Percentiles rank a stretch among this genome's conserved stretches.
These are phyloP conservation scores for Vigna trinervia DNA, from an alignment of 306 rosid species.

Conservation along the genomic window DNA sequence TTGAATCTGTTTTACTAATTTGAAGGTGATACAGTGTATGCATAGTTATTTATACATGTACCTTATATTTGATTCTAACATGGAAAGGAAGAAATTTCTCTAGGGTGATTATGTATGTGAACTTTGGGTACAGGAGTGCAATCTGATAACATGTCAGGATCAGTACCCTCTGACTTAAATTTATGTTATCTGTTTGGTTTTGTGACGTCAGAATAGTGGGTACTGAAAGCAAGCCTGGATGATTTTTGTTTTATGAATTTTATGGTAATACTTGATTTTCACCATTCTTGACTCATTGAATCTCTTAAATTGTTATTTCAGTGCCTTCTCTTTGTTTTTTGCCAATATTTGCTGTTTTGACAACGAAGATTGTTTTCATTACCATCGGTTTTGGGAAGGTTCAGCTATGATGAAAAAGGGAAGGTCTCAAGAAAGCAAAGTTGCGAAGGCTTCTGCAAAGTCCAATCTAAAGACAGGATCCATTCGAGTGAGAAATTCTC, in stretches of 20 bases:
- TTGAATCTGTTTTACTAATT: conserved; percentile 13
- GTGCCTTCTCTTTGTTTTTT: conserved; percentile 22
- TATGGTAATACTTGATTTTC: conserved; percentile 4
- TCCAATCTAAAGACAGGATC: conserved; percentile 41
- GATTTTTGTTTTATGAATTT: conserved; percentile 27
- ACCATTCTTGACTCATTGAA: background rate
- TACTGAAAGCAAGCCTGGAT: conserved; percentile 15
- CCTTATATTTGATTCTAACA: background rate
- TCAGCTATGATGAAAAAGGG: conserved; percentile 53
- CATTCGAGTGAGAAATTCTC: conserved; percentile 47
- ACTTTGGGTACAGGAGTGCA: background rate
- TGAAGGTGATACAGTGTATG: conserved; percentile 1
- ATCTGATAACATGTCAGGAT: conserved; percentile 1
- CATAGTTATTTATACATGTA: background rate
- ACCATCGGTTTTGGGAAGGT: conserved; percentile 46
- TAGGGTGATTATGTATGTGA: background rate
- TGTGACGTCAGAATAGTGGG: background rate
- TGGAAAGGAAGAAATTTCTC: background rate
- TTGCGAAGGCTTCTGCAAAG: conserved; percentile 51
- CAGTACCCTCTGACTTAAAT: background rate
- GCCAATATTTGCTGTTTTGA: background rate
- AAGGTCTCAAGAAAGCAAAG: conserved; percentile 40
- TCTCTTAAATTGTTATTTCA: conserved; percentile 8
- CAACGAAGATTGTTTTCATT: background rate
- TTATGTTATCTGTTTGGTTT: conserved; percentile 6